Conservation (phyloP, 441 rosid species). For the Capsella rubella region DNA sequence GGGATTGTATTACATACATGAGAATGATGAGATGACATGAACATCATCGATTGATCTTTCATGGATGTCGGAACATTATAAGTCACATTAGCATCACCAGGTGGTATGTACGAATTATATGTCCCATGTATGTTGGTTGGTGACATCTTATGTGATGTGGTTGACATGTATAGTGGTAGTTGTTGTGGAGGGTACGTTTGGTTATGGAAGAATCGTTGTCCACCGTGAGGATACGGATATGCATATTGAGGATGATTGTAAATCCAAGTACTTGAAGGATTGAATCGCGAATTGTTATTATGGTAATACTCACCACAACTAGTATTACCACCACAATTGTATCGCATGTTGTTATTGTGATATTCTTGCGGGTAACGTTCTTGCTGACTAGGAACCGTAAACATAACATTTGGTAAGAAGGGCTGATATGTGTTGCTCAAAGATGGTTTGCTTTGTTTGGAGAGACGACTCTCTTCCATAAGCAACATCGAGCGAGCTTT, state of each 20-base stretch:
- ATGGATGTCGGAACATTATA: background rate
- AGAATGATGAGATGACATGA: background rate
- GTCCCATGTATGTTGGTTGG: background rate
- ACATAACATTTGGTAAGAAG: background rate
- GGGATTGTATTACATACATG: background rate
- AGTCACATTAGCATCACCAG: background rate
- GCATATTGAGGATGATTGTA: background rate
- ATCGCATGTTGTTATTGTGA: background rate
- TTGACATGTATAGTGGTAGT: background rate
- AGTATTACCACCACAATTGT: background rate
- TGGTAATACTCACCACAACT: background rate
- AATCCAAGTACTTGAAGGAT: background rate
- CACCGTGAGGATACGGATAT: background rate
- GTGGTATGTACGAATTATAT: background rate
- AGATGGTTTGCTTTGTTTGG: background rate
- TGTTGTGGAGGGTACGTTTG: background rate
- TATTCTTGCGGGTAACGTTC: background rate
- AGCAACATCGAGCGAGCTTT: background rate
- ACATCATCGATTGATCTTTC: background rate
- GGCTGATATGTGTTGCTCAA: background rate
- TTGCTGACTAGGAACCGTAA: background rate
- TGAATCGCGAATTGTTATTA: background rate
- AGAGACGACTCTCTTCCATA: constrained; percentile 4
- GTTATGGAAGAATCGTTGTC: background rate
- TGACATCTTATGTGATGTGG: background rate